These are phyloP conservation scores for Periglandula ipomoeae DNA, from an alignment of 2,329 filamentous ascomycete genomes.

Conservation along the genomic window DNA sequence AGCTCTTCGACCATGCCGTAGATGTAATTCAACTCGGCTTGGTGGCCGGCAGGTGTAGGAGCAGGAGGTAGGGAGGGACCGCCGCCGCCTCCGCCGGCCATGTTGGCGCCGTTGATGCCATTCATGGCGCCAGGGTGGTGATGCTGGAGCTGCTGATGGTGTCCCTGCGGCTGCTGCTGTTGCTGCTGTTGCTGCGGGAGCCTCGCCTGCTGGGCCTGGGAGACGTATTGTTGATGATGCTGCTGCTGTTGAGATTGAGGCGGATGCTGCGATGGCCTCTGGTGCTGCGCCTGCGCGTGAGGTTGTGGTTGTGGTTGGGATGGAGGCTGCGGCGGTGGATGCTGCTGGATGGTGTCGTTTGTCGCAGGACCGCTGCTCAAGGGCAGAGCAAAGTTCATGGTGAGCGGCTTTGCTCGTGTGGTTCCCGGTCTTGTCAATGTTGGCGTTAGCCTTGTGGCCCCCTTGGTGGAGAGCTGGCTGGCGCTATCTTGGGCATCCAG, in stretches of 20 bases:
- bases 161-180: slow-evolving; percentile 9
- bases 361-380: slow-evolving; percentile 2
- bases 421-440: background rate
- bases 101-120: slow-evolving; percentile 39
- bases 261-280: slow-evolving; percentile 10
- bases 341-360: slow-evolving; percentile 5
- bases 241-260: slow-evolving; percentile 6
- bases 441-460: slow-evolving; percentile 1
- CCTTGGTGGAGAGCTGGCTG: background rate
- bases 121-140: slow-evolving; percentile 30
- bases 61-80: slow-evolving; percentile 28
- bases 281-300: slow-evolving; percentile 10
- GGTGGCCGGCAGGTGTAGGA: slow-evolving; percentile 57
- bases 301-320: slow-evolving; percentile 10
- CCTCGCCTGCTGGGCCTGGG: slow-evolving; percentile 6
- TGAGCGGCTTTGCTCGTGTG: slow-evolving; percentile 2
- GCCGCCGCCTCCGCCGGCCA: slow-evolving; percentile 26
- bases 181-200: slow-evolving; percentile 10
- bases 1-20: slow-evolving; percentile 60
- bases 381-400: slow-evolving; percentile 8
- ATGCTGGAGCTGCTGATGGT: slow-evolving; percentile 7
- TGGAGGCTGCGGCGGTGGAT: slow-evolving; percentile 4
- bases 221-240: slow-evolving; percentile 11
- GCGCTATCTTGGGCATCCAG: background rate
- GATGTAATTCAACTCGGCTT: slow-evolving; percentile 59